A percentile compares a stretch with the other conserved stretches of the same genome.
Evolutionary conservation across 306 rosid species (phyloP).

Genomic region (Cucurbita ficifolia): DNA sequence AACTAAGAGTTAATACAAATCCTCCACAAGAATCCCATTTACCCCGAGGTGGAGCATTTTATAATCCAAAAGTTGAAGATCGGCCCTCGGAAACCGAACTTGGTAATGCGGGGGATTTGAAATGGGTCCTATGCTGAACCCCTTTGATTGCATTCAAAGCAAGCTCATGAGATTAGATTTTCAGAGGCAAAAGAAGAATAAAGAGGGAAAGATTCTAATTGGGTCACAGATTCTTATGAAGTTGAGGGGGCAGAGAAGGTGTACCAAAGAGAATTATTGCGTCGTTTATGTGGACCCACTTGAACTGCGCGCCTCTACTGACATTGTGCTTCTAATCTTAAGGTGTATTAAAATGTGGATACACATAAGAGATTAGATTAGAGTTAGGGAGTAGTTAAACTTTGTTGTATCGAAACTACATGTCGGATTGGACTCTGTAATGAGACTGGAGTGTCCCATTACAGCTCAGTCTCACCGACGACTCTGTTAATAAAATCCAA

Average conservation of each 20-base stretch:
- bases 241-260: not conserved
- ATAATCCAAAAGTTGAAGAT: constrained; percentile 20
- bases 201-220: not conserved
- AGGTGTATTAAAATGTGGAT: not conserved
- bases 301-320: not conserved
- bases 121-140: not conserved
- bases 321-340: too few relatives aligned
- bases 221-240: not conserved
- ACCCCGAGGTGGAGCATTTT: not conserved
- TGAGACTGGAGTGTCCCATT: not conserved
- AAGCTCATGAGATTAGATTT: constrained; percentile 6
- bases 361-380: not conserved
- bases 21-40: not conserved
- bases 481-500: not conserved
- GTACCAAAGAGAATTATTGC: constrained; percentile 12
- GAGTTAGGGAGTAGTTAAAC: not conserved
- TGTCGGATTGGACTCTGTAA: not conserved
- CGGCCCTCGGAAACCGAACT: constrained; percentile 33
- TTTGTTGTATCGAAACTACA: not conserved
- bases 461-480: not conserved
- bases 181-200: not conserved
- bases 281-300: constrained; percentile 16
- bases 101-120: constrained; percentile 7
- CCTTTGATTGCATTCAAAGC: constrained; percentile 8
- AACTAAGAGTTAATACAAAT: not conserved